Conservation (phyloP, 176 grass and related monocot genomes). For the Hyparrhenia diplandra region DNA sequence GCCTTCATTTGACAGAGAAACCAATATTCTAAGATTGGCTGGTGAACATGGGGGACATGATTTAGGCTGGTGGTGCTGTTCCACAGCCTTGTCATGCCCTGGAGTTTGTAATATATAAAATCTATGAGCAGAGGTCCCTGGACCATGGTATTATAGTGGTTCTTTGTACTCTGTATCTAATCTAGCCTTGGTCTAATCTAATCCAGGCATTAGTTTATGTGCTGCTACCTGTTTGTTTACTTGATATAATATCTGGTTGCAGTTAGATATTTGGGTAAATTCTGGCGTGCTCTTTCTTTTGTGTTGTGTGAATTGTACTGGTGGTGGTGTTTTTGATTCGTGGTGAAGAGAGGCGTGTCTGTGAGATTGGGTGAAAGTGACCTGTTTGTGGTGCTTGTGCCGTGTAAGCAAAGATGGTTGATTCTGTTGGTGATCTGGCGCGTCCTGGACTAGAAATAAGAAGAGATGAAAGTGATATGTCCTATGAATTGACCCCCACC, state of each 20-base stretch:
- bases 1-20: slow-evolving; percentile 23
- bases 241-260: background rate
- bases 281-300: background rate
- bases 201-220: background rate
- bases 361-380: slow-evolving; percentile 31
- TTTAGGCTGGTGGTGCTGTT: slow-evolving; percentile 35
- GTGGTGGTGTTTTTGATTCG: background rate
- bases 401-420: background rate
- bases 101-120: slow-evolving; percentile 11
- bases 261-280: slow-evolving; percentile 14
- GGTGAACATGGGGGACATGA: slow-evolving; percentile 46
- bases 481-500: too few relatives aligned
- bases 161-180: slow-evolving; percentile 4
- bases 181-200: background rate
- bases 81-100: slow-evolving; percentile 17
- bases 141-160: background rate
- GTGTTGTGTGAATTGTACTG: background rate
- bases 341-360: background rate
- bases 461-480: too few relatives aligned
- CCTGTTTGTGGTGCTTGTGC: background rate
- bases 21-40: slow-evolving; percentile 28
- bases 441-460: slow-evolving; percentile 3
- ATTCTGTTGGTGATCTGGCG: background rate
- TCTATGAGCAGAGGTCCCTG: slow-evolving; percentile 17
- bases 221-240: background rate